Conservation (phyloP, 83 land plant species). For the Diphasiastrum complanatum region DNA sequence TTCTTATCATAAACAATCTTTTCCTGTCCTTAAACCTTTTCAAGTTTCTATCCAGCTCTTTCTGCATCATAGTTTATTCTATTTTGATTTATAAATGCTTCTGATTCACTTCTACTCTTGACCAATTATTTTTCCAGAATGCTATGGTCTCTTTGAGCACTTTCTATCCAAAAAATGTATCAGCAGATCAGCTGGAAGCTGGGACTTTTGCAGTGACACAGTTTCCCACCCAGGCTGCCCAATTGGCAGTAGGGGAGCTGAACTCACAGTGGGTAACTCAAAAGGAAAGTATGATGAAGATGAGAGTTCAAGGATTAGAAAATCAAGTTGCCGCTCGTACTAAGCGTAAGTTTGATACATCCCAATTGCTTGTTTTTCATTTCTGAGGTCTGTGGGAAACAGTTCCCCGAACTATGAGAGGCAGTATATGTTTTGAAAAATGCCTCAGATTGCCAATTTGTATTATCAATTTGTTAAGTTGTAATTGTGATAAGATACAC, state of each 20-base stretch:
- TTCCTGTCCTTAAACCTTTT: background rate
- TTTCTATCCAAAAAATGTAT: slow-evolving; percentile 54
- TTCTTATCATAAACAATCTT: no score
- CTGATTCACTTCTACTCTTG: background rate
- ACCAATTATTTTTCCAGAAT: slow-evolving; percentile 35
- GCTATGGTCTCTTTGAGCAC: slow-evolving; percentile 36
- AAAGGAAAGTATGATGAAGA: slow-evolving; percentile 2
- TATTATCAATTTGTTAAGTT: no score
- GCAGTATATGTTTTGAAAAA: no score
- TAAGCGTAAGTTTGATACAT: background rate
- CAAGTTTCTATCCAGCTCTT: background rate
- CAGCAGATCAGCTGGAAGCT: slow-evolving; percentile 48
- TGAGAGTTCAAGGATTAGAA: background rate
- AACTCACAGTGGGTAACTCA: slow-evolving; percentile 35
- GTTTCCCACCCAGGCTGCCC: slow-evolving; percentile 49
- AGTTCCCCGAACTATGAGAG: no score
- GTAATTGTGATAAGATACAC: no score
- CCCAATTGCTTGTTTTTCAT: no score
- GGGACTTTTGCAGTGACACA: slow-evolving; percentile 57
- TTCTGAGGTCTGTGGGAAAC: no score
- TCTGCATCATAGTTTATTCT: background rate
- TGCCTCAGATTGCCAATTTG: no score
- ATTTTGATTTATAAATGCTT: background rate
- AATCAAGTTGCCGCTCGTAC: background rate
- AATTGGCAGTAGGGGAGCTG: slow-evolving; percentile 25